Evolutionary conservation across 257 asterid genomes (phyloP).

Genomic region (Salvia miltiorrhiza): DNA sequence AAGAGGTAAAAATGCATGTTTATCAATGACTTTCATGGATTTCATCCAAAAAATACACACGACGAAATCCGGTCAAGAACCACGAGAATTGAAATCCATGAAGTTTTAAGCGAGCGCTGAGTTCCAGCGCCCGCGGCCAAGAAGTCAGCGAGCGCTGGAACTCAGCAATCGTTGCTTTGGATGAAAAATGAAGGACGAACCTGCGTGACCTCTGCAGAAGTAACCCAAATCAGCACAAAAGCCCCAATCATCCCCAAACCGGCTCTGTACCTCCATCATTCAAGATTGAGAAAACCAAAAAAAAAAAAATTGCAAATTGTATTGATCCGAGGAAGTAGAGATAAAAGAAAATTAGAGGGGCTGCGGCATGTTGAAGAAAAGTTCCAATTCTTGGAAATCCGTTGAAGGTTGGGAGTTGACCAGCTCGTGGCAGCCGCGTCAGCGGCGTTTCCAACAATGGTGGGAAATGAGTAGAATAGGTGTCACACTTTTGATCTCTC

Average conservation of each 20-base stretch:
- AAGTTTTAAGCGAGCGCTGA: too few species aligned
- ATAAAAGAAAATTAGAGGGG: neutral
- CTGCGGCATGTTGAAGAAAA: constrained; percentile 10
- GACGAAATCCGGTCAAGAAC: too few species aligned
- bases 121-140: too few species aligned
- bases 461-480: neutral
- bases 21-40: too few species aligned
- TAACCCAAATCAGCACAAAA: constrained; percentile 80
- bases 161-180: too few species aligned
- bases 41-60: too few species aligned
- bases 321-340: neutral
- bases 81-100: too few species aligned
- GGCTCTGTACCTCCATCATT: constrained; percentile 59
- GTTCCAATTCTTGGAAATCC: constrained; percentile 21
- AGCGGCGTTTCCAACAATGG: constrained; percentile 8
- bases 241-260: constrained; percentile 75
- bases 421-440: neutral
- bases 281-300: neutral
- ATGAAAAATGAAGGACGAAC: constrained; percentile 27
- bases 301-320: neutral
- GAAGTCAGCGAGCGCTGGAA: too few species aligned
- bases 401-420: constrained; percentile 19
- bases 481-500: neutral
- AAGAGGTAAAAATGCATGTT: too few species aligned
- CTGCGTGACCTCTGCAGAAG: constrained; percentile 91